Evolutionary conservation across 352 stramenopile species (phyloP), one percentile per base, ranked within the genome.

Genomic region (Pythium inflatum): DNA sequence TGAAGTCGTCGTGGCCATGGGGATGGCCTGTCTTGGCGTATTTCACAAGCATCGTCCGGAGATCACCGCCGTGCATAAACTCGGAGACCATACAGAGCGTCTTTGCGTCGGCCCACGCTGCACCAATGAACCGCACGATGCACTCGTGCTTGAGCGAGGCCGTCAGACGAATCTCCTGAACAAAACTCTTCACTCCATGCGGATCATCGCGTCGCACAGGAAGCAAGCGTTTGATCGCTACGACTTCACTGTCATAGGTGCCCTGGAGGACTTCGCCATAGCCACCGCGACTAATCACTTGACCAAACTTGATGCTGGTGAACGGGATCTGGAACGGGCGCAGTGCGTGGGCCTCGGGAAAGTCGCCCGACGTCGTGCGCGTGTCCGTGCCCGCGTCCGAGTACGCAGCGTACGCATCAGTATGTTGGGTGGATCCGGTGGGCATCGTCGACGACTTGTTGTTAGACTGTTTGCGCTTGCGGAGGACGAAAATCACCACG

Each of bases 101-200:
- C 18, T 66, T 59, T 9, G 75, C 48, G 0, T 73, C 74, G 11
- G 67, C 68, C 76, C 79, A 87, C 38, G 79, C 70, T 4, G 83
- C 73, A 1, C 77, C 79, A 13, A 85, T 61, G 36, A 87, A 87
- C 20, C 51, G 48, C 0, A 82, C 77, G 34, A 87, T 82, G 22
- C 72, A 54, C 13, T 65, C 55, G 49, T 87, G 79, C 9, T 82
- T 75, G 1, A 87, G 58, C 18, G 67, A 73, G 9, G 77, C 60
- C 28, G 31, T 64, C 36, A 74, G 30, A 6, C 75, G 25, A 31
- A 82, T 65, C 25, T 78, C 73, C 16, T 75, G 57, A 16, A 71
- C 50, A 27, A 74, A 62, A 28, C n/a, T 48, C 18, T 22, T 28
- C 45, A 66, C 58, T 3, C 25, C 22, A 33, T 14, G 13, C 31